Percentiles rank a stretch among this genome's conserved stretches.
Evolutionary conservation across 257 asterid genomes (phyloP).

Genomic region (Nicotiana tomentosiformis): DNA sequence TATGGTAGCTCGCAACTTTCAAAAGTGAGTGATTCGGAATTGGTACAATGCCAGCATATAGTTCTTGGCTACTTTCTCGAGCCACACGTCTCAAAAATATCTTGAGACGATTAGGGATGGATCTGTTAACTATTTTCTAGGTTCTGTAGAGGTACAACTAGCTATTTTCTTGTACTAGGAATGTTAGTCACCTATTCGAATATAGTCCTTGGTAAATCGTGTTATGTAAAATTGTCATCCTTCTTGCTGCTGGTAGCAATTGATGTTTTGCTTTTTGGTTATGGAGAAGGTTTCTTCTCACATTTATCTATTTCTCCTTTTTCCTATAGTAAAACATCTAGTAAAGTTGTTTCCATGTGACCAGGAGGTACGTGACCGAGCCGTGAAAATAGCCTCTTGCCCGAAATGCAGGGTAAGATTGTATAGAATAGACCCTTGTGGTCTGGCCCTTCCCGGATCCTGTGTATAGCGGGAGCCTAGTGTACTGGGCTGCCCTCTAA

Average conservation of each 20-base stretch:
- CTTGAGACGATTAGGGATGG: not conserved
- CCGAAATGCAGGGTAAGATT: no score
- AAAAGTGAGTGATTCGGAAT: not conserved
- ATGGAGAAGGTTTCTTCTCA: not conserved
- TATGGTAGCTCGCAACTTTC: not conserved
- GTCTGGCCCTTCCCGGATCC: accelerated
- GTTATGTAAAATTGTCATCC: not conserved
- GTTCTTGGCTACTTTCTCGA: not conserved
- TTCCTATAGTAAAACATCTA: not conserved
- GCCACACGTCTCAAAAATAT: not conserved
- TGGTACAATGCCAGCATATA: not conserved
- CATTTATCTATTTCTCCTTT: not conserved
- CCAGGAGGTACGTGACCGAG: no score
- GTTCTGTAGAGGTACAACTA: not conserved
- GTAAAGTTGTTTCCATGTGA: no score
- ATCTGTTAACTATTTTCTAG: not conserved
- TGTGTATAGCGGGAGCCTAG: no score
- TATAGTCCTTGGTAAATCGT: not conserved
- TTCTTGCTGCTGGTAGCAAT: not conserved
- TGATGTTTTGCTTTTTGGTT: not conserved
- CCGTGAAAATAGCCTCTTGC: no score
- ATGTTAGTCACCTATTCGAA: not conserved
- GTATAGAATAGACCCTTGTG: accelerated
- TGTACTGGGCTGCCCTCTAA: accelerated
- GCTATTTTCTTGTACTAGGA: not conserved